A percentile compares a stretch with the other conserved stretches of the same genome.
phyloP scores from a whole-genome alignment of 2,329 filamentous ascomycete species.

The Ilyonectria mors-panacis region DNA sequence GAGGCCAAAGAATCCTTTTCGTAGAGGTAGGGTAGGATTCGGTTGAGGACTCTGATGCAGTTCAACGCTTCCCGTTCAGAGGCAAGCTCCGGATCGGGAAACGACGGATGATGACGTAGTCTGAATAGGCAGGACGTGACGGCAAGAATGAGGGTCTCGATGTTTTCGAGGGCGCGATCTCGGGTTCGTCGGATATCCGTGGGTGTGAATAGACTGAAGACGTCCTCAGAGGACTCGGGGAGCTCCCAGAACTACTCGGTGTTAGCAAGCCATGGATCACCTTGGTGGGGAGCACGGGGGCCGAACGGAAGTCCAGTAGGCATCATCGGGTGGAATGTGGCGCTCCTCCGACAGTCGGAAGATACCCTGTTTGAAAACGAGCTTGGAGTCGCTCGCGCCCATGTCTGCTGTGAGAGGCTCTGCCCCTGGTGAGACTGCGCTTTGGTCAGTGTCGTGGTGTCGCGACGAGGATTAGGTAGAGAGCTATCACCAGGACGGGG shows the following conservation, averaged over 20 bases:
- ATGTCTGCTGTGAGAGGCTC: slow-evolving; percentile 65
- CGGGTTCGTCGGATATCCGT: slow-evolving; percentile 90
- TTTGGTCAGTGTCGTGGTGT: slow-evolving; percentile 39
- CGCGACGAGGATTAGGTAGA: slow-evolving; percentile 24
- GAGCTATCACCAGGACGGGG: slow-evolving; percentile 8
- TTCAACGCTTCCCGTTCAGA: slow-evolving; percentile 93
- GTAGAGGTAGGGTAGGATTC: slow-evolving; percentile 91
- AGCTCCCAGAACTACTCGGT: slow-evolving; percentile 90
- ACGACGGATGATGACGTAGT: slow-evolving; percentile 90
- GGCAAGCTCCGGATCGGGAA: slow-evolving; percentile 88
- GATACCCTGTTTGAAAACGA: slow-evolving; percentile 98
- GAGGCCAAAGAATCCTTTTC: slow-evolving; percentile 85
- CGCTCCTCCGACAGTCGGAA: slow-evolving; percentile 95
- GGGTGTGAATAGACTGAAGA: slow-evolving; percentile 95
- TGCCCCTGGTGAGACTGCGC: slow-evolving; percentile 33
- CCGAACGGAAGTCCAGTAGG: slow-evolving; percentile 92
- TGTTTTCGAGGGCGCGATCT: slow-evolving; percentile 86
- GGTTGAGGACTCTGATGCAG: slow-evolving; percentile 91
- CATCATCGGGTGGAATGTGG: slow-evolving; percentile 87
- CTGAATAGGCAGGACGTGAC: slow-evolving; percentile 86
- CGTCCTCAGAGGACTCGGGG: slow-evolving; percentile 93
- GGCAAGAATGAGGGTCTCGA: slow-evolving; percentile 89
- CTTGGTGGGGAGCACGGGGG: slow-evolving; percentile 25
- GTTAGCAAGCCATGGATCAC: slow-evolving; percentile 41
- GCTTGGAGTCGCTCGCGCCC: slow-evolving; percentile 98